phyloP scores from a whole-genome alignment of 2,329 filamentous ascomycete genomes.

The Botryosphaeria dothidea region DNA sequence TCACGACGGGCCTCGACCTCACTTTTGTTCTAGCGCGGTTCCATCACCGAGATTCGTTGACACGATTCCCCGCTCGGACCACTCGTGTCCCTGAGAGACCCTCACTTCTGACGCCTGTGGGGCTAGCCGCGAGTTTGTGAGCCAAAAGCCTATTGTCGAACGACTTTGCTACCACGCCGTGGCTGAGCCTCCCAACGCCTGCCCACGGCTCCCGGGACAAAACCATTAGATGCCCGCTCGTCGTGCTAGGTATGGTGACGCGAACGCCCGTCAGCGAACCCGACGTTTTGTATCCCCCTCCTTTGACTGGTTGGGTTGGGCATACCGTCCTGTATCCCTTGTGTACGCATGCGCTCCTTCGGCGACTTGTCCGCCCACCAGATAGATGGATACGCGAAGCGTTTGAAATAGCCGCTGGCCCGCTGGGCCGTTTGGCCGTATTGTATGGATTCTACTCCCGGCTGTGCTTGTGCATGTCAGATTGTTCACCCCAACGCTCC shows the following conservation, averaged over 20 bases:
- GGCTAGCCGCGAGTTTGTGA: constrained; percentile 11
- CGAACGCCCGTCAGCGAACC: neutral
- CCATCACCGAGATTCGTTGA: constrained; percentile 17
- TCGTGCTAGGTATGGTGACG: constrained; percentile 8
- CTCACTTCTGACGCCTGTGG: constrained; percentile 8
- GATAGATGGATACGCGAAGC: neutral
- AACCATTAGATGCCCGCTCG: neutral
- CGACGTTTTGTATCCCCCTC: neutral
- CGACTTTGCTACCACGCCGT: constrained; percentile 13
- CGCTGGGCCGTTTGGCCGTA: neutral
- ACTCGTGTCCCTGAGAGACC: constrained; percentile 9
- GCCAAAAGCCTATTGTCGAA: constrained; percentile 11
- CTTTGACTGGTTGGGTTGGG: neutral
- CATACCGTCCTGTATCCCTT: neutral
- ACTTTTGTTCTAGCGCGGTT: constrained; percentile 15
- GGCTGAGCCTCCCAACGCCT: constrained; percentile 8
- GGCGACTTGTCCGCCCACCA: neutral
- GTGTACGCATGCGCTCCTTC: neutral
- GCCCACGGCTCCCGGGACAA: neutral
- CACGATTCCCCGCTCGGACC: constrained; percentile 1
- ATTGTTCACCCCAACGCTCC: neutral
- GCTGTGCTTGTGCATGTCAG: neutral
- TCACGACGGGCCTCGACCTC: constrained; percentile 10
- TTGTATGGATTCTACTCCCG: neutral
- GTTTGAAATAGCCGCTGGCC: constrained; percentile 4